phyloP scores from a whole-genome alignment of 169 alveolate genomes.

The Plasmodium cynomolgi region DNA sequence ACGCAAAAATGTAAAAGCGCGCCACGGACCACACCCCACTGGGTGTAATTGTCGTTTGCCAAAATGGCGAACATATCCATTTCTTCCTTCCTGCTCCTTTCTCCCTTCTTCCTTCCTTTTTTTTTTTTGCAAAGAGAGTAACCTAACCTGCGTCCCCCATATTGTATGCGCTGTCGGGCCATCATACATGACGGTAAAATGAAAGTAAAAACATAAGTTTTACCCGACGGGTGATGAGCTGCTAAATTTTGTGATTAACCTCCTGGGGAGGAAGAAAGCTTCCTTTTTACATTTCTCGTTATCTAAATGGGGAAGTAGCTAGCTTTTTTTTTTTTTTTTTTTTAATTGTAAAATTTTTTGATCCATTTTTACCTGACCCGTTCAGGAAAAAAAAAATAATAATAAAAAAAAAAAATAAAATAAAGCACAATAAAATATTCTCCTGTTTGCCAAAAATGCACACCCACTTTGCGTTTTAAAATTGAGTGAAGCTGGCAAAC shows the following conservation, averaged over 20 bases:
- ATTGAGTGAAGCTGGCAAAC: background rate
- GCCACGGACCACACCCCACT: conserved; percentile 2
- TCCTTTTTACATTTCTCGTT: background rate
- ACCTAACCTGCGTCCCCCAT: background rate
- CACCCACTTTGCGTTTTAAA: background rate
- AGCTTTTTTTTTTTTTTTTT: conserved; percentile 23
- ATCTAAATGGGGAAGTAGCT: background rate
- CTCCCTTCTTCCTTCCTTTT: background rate
- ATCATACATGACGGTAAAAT: background rate
- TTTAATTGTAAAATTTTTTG: background rate
- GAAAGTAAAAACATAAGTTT: background rate
- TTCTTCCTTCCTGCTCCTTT: background rate
- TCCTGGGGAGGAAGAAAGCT: background rate
- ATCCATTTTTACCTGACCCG: conserved; percentile 6
- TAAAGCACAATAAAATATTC: background rate
- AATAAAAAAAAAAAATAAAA: background rate
- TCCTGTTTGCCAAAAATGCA: background rate
- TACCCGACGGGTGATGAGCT: background rate
- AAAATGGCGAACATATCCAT: conserved; percentile 2
- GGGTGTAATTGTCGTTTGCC: background rate
- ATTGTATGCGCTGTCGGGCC: background rate
- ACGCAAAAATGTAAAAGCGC: background rate
- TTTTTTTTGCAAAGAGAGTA: background rate
- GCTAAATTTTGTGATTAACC: background rate
- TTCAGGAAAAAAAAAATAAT: background rate